Percentiles rank a stretch among this genome's conserved stretches.
Conservation (phyloP, 345 rosid species). For the Eucalyptus dawsonii region DNA sequence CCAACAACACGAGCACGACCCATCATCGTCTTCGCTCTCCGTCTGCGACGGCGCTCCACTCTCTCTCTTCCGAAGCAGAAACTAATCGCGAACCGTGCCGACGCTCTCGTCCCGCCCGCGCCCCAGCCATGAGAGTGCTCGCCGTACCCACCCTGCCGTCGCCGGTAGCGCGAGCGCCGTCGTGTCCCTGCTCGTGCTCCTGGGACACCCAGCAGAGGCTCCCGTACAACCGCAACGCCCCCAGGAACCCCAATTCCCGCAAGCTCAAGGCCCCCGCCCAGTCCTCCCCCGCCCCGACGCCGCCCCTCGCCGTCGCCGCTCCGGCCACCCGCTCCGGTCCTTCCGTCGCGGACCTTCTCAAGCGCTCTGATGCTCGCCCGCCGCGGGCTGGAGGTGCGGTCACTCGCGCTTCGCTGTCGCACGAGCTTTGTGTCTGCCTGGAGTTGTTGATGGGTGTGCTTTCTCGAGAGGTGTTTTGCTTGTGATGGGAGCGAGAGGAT, state of each 20-base stretch:
- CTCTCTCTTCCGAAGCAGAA: background rate
- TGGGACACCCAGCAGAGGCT: constrained; percentile 58
- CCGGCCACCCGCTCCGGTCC: background rate
- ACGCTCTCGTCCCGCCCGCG: background rate
- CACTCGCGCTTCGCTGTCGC: background rate
- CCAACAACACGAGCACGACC: background rate
- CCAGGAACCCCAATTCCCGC: constrained; percentile 23
- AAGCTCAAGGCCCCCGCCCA: background rate
- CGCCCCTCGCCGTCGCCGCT: constrained; percentile 2
- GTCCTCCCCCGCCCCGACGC: background rate
- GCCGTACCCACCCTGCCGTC: background rate
- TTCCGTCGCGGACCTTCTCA: constrained; percentile 50
- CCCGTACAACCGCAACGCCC: constrained; percentile 70
- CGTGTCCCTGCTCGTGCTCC: constrained; percentile 20
- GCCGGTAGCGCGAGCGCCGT: background rate
- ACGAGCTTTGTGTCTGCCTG: background rate
- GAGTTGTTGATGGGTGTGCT: background rate
- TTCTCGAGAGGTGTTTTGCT: background rate
- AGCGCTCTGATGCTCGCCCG: constrained; percentile 17
- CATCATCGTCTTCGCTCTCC: background rate
- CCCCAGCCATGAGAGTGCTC: background rate
- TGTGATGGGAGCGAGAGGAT: background rate
- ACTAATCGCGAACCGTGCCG: background rate
- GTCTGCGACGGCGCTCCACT: background rate
- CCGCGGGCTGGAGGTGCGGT: constrained; percentile 29